Base-by-base conservation (phyloP, 768 basidiomycete genomes). In the Crassisporium funariophilum region DNA sequence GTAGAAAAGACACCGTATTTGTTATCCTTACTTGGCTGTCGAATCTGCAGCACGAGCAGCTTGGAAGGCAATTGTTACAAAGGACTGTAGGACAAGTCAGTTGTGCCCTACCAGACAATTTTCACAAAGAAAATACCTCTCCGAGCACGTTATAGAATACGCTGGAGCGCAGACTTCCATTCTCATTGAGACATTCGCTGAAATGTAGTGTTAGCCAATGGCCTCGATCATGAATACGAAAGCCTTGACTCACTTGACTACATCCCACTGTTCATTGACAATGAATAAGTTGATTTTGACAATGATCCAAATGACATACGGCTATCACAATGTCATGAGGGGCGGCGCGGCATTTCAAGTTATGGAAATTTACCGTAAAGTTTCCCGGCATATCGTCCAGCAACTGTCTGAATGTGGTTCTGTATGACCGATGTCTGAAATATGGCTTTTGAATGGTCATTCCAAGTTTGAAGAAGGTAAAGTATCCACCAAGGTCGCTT, bases 141-240 rank as follows among this genome's bases (percentile, higher is more conserved):
- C 73, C 74, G 24, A 77, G 61, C 41, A 74, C 67, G 50, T 70
- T 70, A 45, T 53, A 67, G 62, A 74, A 76, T 24, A 76, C 71
- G 35, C 68, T 69, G 17, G 53, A 57, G 21, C 71, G 66, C 40
- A 75, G 49, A 38, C 61, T 60, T 25, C 75, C 75, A 54, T 75
- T 65, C 44, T 76, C 76, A 59, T 72, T 73, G 55, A 77, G 67
- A 41, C 71, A 70, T 62, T 76, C 75, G 47, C 68, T 68, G 36
- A n/a, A 10, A 19, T 22, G 2, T 13, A n/a, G n/a, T 11, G 47
- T 64, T 63, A 37, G 60, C 11, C 46, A 36, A 58, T 49, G 31
- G 55, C 56, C 38, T 34, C 25, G 2, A 4, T 20, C 24, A 7
- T 5, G 19, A 22, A 12, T 16, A 31, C 9, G 11, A 15, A 38